A percentile compares a stretch with the other conserved stretches of the same genome.
Evolutionary conservation across 306 rosid species (phyloP).

Genomic region (Malus sylvestris): DNA sequence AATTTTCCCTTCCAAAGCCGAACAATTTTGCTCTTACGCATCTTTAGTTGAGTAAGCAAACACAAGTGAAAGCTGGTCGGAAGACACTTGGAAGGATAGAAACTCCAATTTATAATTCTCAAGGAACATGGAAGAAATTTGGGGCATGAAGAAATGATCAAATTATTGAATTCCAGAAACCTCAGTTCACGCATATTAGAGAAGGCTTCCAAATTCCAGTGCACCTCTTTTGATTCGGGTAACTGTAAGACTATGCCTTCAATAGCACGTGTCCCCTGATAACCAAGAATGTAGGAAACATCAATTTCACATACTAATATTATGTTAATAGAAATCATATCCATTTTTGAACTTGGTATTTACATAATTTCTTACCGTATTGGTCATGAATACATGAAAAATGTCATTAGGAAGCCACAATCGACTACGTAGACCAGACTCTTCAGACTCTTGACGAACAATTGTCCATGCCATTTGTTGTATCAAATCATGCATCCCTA

Average conservation of each 20-base stretch:
- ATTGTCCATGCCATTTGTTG: slow-evolving; percentile 12
- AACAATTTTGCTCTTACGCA: background rate
- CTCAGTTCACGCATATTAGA: slow-evolving; percentile 13
- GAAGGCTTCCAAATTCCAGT: background rate
- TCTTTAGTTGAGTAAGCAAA: background rate
- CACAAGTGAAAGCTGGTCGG: background rate
- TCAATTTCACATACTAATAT: background rate
- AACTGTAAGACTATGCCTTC: background rate
- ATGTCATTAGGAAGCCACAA: background rate
- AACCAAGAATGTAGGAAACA: background rate
- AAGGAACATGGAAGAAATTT: slow-evolving; percentile 7
- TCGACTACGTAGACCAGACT: background rate
- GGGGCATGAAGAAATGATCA: background rate
- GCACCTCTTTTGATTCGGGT: background rate
- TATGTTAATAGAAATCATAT: background rate
- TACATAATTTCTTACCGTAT: background rate
- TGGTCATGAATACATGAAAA: background rate
- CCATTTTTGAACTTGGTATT: background rate
- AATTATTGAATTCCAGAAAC: background rate
- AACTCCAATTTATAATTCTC: slow-evolving; percentile 1
- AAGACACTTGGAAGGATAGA: slow-evolving; percentile 1
- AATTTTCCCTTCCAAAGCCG: slow-evolving; percentile 2
- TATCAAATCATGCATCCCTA: slow-evolving; percentile 2
- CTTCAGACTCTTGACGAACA: background rate
- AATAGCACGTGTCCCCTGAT: background rate